Evolutionary conservation across 106 monocot species (phyloP), one percentile per base, ranked within the genome.

Genomic region (Dioscorea alata): DNA sequence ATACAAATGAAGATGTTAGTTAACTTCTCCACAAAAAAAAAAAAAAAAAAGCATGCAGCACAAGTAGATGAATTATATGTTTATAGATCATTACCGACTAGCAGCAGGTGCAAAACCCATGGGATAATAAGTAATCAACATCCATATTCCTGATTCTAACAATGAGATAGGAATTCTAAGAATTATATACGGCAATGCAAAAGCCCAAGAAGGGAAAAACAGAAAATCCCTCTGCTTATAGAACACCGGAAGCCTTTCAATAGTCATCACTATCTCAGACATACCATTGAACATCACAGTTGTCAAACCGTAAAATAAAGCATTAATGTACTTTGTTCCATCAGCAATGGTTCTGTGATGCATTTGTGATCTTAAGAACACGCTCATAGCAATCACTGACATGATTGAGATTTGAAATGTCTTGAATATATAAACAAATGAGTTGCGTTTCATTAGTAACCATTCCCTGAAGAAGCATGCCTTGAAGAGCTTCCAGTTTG

Each of bases 201-300:
- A 72, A 64, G 88, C 91, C 91, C 91, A 91, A 60, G 82, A 77
- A 52, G 91, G 91, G 69, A 85, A 73, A 64, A 22, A 28, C 65
- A 91, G 48, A 49, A 87, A 63, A 58, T 87, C 82, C 54, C 87
- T 87, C 34, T 91, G 87, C 74, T 91, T 91, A 71, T 87, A 87
- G 64, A 87, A 87, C 49, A 82, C 77, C 4, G 91, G 87, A 48
- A 91, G 70, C 57, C 91, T 72, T 22, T 59, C 82, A 57, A 87
- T 69, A 53, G 70, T 87, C 79, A 91, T 87, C 57, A 74, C 51
- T 18, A 91, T 48, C 66, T 91, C 90, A 14, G 87, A 72, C 90
- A 87, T 87, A 63, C 87, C 91, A 84, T 91, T 91, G 74, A 91
- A 91, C 65, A 80, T 87, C 53, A 91, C 91, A 56, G 82, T 78